These are phyloP conservation scores for Lenzites betulinus DNA, from an alignment of 768 basidiomycete genomes.

Conservation along the genomic window DNA sequence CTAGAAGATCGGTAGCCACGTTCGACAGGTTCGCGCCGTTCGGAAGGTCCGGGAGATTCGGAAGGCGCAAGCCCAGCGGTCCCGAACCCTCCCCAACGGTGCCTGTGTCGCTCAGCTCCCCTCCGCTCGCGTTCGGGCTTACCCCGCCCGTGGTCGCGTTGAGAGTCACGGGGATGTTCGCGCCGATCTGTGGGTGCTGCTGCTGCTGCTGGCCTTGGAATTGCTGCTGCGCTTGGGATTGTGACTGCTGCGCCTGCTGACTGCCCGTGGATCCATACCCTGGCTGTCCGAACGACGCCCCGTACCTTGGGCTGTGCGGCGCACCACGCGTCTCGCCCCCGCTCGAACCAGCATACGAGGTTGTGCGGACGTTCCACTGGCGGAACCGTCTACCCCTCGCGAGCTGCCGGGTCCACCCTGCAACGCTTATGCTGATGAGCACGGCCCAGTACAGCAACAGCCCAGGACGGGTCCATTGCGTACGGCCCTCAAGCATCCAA, in stretches of 20 bases:
- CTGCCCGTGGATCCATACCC: constrained; percentile 9
- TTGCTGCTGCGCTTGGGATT: not conserved
- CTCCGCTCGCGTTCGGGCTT: not conserved
- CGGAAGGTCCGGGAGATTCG: constrained; percentile 51
- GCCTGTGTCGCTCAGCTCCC: constrained; percentile 32
- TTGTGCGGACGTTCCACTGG: constrained; percentile 40
- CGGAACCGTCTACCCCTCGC: constrained; percentile 73
- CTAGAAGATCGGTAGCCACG: constrained; percentile 63
- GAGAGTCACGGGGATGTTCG: not conserved
- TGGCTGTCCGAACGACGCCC: constrained; percentile 5
- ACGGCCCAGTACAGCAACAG: constrained; percentile 86
- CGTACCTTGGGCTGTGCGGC: constrained; percentile 14
- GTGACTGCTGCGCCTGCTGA: not conserved
- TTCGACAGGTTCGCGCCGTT: constrained; percentile 53
- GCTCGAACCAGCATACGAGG: constrained; percentile 3
- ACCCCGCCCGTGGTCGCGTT: constrained; percentile 8
- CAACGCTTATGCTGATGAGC: constrained; percentile 81
- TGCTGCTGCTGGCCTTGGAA: not conserved
- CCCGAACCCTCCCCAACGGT: constrained; percentile 24
- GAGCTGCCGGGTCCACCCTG: constrained; percentile 92
- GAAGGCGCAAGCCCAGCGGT: constrained; percentile 36
- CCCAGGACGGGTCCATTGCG: constrained; percentile 75
- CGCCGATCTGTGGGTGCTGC: not conserved
- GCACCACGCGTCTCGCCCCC: not conserved
- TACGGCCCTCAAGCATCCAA: constrained; percentile 75